Conservation (phyloP, 2,329 filamentous ascomycete genomes). For the Xylariales sp. region DNA sequence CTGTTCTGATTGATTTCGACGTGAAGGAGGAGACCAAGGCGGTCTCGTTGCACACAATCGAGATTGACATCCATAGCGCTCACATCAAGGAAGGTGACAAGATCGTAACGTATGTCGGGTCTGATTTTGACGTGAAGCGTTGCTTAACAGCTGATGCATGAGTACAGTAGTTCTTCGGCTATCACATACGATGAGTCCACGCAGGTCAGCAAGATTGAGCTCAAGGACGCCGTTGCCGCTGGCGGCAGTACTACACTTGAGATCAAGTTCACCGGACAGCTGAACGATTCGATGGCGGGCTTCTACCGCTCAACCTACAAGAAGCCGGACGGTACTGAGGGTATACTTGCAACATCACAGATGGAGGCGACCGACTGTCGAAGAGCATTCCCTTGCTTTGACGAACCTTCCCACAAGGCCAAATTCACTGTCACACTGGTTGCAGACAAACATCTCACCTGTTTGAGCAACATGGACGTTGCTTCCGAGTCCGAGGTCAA, state of each 20-base stretch:
- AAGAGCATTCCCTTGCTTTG: conserved; percentile 91
- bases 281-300: conserved; percentile 94
- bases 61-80: conserved; percentile 75
- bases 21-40: conserved; percentile 77
- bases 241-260: conserved; percentile 74
- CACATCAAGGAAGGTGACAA: conserved; percentile 60
- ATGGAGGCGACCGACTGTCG: conserved; percentile 96
- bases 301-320: conserved; percentile 97
- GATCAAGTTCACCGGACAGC: conserved; percentile 69
- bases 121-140: conserved; percentile 6
- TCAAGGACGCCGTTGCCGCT: conserved; percentile 66
- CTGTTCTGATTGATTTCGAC: conserved; percentile 80
- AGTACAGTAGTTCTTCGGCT: conserved; percentile 57
- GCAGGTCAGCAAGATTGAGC: conserved; percentile 77
- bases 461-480: conserved; percentile 95
- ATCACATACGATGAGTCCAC: conserved; percentile 72
- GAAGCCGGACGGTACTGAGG: conserved; percentile 69
- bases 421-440: conserved; percentile 88
- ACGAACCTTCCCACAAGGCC: conserved; percentile 91
- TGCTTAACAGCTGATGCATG: conserved; percentile 9
- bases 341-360: conserved; percentile 84
- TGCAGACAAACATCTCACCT: conserved; percentile 85
- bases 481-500: conserved; percentile 70
- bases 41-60: conserved; percentile 81
- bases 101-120: conserved; percentile 36